Base-by-base conservation (phyloP, 1,284 basidiomycete genomes). In the Tranzscheliella williamsii region DNA sequence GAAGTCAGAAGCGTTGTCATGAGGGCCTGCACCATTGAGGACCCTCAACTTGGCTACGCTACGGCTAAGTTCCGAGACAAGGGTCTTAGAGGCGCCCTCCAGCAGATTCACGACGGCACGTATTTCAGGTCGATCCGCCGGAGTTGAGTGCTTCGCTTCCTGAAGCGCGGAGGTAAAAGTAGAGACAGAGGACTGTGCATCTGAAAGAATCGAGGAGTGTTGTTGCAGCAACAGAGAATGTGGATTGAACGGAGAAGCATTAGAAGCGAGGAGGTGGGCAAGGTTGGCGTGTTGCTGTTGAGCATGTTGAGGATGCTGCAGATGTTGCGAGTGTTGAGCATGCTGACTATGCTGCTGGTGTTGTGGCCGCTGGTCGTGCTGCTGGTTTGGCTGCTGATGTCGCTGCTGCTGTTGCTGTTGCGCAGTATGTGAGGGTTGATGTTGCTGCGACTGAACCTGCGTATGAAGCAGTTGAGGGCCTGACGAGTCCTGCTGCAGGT, bases 21-120 rank as follows among this genome's bases (percentile, higher is more conserved):
- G 39, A 4, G 53, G 44, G 1, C 46, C 35, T 23, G 50, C 53
- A 5, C 24, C 47, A 4, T 49, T 38, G 1, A 64, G 38, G 5
- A 55, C 35, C 7, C 51, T 37, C 21, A 64, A 51, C 42, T 60
- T 58, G 23, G 27, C 30, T 2, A 45, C 41, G 15, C 55, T 47
- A 13, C 52, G 50, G 22, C 45, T 42, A n/a, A 64, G 55, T 32
- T 64, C 55, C 8, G 51, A 43, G 12, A 21, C 42, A 7, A 64
- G 40, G 11, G 43, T 21, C 17, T 56, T 47, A 15, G 50, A 44
- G 2, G 61, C 55, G 17, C 51, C 40, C 27, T 64, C 61, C 23
- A 64, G 42, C 1, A 46, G 29, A 8, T 46, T 39, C 3, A 64
- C 47, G 4, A 64, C 37, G 16, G 53, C 49, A 24, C 55, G 54